These are phyloP conservation scores for Oryza meyeriana DNA, from an alignment of 176 grass and related monocot species.

Conservation along the genomic window DNA sequence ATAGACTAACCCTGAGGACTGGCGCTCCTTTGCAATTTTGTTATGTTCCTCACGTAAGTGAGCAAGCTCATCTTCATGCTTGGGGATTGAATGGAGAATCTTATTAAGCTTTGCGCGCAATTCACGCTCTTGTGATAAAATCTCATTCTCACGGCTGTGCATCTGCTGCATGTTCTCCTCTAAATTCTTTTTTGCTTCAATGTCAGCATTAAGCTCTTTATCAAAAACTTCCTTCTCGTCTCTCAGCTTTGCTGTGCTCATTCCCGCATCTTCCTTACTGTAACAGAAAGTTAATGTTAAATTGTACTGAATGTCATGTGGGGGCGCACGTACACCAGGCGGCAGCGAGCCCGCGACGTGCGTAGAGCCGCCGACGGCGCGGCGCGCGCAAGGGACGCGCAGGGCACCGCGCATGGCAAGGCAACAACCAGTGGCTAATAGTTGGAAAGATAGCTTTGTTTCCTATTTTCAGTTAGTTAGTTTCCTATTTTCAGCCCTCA, in stretches of 20 bases:
- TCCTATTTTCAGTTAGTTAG: no score
- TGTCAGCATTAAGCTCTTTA: conserved; percentile 86
- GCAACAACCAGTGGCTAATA: no score
- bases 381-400: no score
- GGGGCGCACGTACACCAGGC: no score
- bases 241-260: conserved; percentile 94
- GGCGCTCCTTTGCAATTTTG: conserved; percentile 79
- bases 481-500: no score
- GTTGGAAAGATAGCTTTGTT: no score
- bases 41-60: conserved; percentile 52
- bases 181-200: conserved; percentile 91
- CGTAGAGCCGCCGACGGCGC: no score
- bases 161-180: conserved; percentile 94
- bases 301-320: conserved; percentile 11
- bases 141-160: conserved; percentile 59
- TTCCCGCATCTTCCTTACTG: conserved; percentile 98
- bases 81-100: conserved; percentile 61
- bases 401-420: no score
- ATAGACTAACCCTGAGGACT: conserved; percentile 72
- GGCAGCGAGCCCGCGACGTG: no score
- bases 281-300: conserved; percentile 32
- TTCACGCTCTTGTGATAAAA: conserved; percentile 76
- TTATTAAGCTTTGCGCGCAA: conserved; percentile 59
- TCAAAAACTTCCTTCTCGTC: conserved; percentile 98
- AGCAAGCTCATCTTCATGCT: conserved; percentile 63